A percentile compares a stretch with the other conserved stretches of the same genome.
Evolutionary conservation across 352 stramenopile genomes (phyloP).

Genomic region (Aphanomyces cochlioides): DNA sequence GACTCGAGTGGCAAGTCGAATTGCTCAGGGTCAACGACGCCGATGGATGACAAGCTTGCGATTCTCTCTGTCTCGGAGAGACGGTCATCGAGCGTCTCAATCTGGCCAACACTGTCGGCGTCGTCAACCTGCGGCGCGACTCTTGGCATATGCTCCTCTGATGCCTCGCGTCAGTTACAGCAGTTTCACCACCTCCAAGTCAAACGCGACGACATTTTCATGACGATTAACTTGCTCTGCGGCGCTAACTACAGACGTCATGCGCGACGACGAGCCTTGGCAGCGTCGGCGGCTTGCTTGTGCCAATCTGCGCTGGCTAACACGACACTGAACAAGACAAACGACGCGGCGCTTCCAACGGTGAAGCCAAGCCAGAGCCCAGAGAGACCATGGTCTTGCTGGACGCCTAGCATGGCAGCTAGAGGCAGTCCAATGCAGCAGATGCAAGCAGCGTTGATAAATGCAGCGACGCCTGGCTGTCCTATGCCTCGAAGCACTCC

Average conservation of each 20-base stretch:
- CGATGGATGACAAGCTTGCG: background rate
- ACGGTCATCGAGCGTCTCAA: background rate
- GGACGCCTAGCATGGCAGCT: slow-evolving; percentile 49
- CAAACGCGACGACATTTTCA: background rate
- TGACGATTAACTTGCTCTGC: background rate
- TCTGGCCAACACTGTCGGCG: background rate
- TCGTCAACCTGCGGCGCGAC: slow-evolving; percentile 4
- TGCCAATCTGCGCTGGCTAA: background rate
- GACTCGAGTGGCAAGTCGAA: background rate
- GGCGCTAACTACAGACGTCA: no score
- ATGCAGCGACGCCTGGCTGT: slow-evolving; percentile 54
- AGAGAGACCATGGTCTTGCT: slow-evolving; percentile 42
- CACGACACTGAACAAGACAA: background rate
- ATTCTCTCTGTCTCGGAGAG: background rate
- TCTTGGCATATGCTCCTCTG: background rate
- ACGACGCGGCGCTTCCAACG: slow-evolving; percentile 30
- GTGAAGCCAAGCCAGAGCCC: slow-evolving; percentile 79
- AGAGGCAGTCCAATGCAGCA: slow-evolving; percentile 72
- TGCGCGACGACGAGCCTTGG: background rate
- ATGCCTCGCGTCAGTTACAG: background rate
- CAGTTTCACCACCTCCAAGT: background rate
- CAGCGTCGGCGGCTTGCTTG: background rate
- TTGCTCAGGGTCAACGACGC: slow-evolving; percentile 2
- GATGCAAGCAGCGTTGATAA: slow-evolving; percentile 61
- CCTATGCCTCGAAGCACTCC: slow-evolving; percentile 73